These are phyloP conservation scores for Hirsutella rhossiliensis DNA, from an alignment of 2,329 filamentous ascomycete species.

Conservation along the genomic window DNA sequence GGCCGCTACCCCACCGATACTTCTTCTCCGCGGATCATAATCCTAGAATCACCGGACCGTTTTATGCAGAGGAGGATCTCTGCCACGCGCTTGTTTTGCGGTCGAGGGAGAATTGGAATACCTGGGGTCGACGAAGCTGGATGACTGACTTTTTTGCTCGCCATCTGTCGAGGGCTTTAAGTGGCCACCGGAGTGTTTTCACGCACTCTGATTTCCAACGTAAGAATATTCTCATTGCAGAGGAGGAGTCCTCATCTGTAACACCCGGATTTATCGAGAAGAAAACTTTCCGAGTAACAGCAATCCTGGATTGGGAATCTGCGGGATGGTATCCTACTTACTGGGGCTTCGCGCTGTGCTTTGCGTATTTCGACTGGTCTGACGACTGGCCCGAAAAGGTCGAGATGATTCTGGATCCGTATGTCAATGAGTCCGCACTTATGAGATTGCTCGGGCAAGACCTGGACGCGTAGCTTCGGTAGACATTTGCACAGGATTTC, in stretches of 20 bases:
- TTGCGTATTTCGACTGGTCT: conserved; percentile 2
- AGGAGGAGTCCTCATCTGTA: neutral
- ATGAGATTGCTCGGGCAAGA: no score
- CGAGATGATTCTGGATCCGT: conserved; percentile 2
- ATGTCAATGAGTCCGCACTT: conserved; percentile 1
- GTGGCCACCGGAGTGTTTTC: neutral
- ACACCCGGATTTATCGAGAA: neutral
- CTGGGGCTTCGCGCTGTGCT: conserved; percentile 3
- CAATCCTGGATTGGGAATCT: conserved; percentile 4
- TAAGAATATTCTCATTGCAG: conserved; percentile 1
- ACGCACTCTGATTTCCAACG: conserved; percentile 1
- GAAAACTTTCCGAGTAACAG: neutral
- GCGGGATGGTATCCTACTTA: conserved; percentile 4
- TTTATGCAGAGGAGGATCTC: conserved; percentile 1
- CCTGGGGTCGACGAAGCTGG: conserved; percentile 1
- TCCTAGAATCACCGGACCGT: conserved; percentile 1
- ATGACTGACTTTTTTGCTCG: conserved; percentile 1
- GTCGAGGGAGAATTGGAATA: conserved; percentile 1
- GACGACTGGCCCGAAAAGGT: conserved; percentile 4
- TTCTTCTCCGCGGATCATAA: neutral
- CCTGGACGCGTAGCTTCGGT: no score
- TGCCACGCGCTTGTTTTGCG: neutral
- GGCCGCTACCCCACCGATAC: conserved; percentile 1
- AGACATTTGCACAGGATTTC: no score
- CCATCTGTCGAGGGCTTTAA: neutral